A percentile compares a stretch with the other conserved stretches of the same genome.
Evolutionary conservation across 371 early-diverging fungal species (phyloP).

Genomic region (Mucor irregularis): DNA sequence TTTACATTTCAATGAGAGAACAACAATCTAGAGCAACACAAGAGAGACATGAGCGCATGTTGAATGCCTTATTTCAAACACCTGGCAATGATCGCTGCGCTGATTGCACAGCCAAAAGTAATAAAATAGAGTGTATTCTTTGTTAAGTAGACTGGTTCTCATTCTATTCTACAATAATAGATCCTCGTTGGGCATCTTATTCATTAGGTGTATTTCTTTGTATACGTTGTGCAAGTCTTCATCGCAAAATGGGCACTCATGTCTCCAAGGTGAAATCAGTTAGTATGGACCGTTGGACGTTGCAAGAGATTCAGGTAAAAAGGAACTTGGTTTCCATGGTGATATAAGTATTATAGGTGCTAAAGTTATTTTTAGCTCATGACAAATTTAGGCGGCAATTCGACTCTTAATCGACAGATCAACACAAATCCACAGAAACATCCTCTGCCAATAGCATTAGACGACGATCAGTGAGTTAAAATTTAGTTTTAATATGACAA

Average conservation of each 20-base stretch:
- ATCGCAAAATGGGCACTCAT: conserved; percentile 92
- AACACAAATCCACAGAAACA: conserved; percentile 68
- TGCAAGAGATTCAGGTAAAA: conserved; percentile 83
- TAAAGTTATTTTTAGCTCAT: conserved; percentile 13
- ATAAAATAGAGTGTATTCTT: background rate
- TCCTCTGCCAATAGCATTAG: conserved; percentile 61
- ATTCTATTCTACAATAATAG: conserved; percentile 42
- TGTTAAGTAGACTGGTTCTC: background rate
- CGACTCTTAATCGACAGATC: conserved; percentile 71
- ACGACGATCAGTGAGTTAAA: conserved; percentile 56
- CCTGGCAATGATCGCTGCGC: conserved; percentile 81
- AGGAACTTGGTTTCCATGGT: background rate
- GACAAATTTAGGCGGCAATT: conserved; percentile 76
- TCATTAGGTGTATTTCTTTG: conserved; percentile 93
- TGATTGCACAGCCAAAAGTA: conserved; percentile 77
- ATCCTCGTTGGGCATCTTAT: conserved; percentile 95
- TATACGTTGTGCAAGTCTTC: conserved; percentile 91
- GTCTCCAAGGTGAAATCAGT: conserved; percentile 93
- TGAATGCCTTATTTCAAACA: conserved; percentile 67
- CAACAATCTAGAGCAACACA: conserved; percentile 45
- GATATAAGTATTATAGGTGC: conserved; percentile 24
- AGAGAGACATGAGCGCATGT: conserved; percentile 57
- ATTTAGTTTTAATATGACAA: background rate
- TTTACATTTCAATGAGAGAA: conserved; percentile 50
- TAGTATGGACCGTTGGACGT: conserved; percentile 91